Evolutionary conservation across 176 grass and related monocot species (phyloP).

Genomic region (Oryza officinalis): DNA sequence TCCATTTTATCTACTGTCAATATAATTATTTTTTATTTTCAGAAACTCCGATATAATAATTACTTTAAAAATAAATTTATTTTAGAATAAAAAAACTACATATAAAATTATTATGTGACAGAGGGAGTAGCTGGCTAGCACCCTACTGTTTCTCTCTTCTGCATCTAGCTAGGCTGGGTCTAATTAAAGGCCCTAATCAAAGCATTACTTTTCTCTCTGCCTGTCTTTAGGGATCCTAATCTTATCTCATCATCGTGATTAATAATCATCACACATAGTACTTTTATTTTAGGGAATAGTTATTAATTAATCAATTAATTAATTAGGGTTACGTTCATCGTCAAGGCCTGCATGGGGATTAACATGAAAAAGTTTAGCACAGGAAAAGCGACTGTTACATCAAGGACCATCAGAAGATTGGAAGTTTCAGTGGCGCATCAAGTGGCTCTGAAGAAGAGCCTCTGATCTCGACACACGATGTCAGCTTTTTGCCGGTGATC

Average conservation of each 20-base stretch:
- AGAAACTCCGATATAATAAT: too few relatives aligned
- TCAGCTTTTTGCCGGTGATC: not conserved
- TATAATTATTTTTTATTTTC: too few relatives aligned
- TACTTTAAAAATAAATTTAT: too few relatives aligned
- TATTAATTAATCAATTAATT: not conserved
- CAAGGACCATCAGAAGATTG: not conserved
- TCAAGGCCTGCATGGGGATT: not conserved
- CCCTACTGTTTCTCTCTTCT: too few relatives aligned
- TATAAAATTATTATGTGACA: too few relatives aligned
- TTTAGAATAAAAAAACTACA: too few relatives aligned
- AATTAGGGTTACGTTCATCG: not conserved
- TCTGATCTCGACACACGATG: not conserved
- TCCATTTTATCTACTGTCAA: too few relatives aligned
- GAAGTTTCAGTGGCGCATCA: not conserved
- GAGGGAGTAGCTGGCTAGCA: too few relatives aligned
- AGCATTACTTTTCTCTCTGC: not conserved
- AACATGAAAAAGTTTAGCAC: not conserved
- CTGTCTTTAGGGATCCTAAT: not conserved
- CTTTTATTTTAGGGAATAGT: not conserved
- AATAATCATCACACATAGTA: not conserved
- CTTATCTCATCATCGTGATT: not conserved
- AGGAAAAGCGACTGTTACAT: not conserved
- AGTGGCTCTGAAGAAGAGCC: not conserved
- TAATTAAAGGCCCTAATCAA: not conserved
- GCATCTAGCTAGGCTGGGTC: too few relatives aligned